A percentile compares a stretch with the other conserved stretches of the same genome.
Conservation (phyloP, 2,329 filamentous ascomycete genomes). For the Aspergillus novoparasiticus region DNA sequence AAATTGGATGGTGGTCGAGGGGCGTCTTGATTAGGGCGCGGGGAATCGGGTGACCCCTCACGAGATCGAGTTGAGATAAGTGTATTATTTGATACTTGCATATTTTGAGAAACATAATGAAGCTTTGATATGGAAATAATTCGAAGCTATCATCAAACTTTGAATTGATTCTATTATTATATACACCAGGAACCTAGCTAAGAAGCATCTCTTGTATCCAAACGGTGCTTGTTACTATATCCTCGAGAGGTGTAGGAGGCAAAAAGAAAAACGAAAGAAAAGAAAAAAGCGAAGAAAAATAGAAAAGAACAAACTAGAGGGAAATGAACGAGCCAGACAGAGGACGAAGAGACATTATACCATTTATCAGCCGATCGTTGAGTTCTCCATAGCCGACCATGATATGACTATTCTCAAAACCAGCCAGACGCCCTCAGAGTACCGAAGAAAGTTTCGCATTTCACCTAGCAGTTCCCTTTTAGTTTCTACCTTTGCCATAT, state of each 20-base stretch:
- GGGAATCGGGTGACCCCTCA: background rate
- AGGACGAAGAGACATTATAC: too few species aligned
- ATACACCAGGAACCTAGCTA: background rate
- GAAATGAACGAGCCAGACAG: too few species aligned
- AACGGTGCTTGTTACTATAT: background rate
- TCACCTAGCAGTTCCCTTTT: too few species aligned
- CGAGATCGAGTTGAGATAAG: background rate
- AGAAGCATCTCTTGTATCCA: background rate
- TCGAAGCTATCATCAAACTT: background rate
- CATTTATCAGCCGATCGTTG: too few species aligned
- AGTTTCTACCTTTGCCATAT: too few species aligned
- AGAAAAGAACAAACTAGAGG: too few species aligned
- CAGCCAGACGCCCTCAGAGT: too few species aligned
- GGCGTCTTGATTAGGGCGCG: background rate
- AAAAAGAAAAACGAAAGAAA: background rate
- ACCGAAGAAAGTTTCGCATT: too few species aligned
- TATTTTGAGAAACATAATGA: background rate
- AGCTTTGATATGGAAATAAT: background rate
- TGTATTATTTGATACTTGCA: background rate
- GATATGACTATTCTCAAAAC: too few species aligned
- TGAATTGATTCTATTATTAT: background rate
- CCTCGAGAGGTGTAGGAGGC: background rate
- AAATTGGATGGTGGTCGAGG: background rate
- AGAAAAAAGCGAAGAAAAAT: too few species aligned
- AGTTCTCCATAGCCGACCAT: too few species aligned